phyloP scores from a whole-genome alignment of 345 rosid species.

The Hirschfeldia incana region DNA sequence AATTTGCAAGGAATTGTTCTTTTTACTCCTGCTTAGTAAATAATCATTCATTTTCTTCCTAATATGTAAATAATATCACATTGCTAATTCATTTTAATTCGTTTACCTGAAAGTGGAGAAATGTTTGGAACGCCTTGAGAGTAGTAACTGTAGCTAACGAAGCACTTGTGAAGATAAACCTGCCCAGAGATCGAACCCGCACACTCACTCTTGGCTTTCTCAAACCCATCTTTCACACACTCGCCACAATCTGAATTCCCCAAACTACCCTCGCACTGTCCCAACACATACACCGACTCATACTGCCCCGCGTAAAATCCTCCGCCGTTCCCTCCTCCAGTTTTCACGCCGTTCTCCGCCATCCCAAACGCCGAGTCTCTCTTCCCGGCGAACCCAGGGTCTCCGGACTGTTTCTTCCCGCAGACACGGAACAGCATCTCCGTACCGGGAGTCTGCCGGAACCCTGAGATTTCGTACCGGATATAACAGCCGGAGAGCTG shows the following conservation, averaged over 20 bases:
- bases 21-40: not conserved
- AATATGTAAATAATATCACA: not conserved
- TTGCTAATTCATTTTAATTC: not conserved
- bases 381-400: constrained; percentile 39
- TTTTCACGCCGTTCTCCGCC: constrained; percentile 53
- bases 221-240: constrained; percentile 62
- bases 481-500: constrained; percentile 70
- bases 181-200: constrained; percentile 70
- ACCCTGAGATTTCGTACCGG: constrained; percentile 60
- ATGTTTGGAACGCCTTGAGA: constrained; percentile 69
- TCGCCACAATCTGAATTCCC: constrained; percentile 56
- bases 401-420: constrained; percentile 43
- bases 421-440: constrained; percentile 60
- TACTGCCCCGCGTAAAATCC: constrained; percentile 58
- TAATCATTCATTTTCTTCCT: not conserved
- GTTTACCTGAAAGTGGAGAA: constrained; percentile 47
- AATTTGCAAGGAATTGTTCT: not conserved
- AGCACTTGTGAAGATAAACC: constrained; percentile 73
- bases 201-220: constrained; percentile 56
- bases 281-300: constrained; percentile 60
- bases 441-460: constrained; percentile 50
- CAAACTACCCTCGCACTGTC: constrained; percentile 88
- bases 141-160: constrained; percentile 75
- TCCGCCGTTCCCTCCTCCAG: not conserved
- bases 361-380: constrained; percentile 53